phyloP scores from a whole-genome alignment of 192 early-diverging fungal species.

The Linnemannia schmuckeri region DNA sequence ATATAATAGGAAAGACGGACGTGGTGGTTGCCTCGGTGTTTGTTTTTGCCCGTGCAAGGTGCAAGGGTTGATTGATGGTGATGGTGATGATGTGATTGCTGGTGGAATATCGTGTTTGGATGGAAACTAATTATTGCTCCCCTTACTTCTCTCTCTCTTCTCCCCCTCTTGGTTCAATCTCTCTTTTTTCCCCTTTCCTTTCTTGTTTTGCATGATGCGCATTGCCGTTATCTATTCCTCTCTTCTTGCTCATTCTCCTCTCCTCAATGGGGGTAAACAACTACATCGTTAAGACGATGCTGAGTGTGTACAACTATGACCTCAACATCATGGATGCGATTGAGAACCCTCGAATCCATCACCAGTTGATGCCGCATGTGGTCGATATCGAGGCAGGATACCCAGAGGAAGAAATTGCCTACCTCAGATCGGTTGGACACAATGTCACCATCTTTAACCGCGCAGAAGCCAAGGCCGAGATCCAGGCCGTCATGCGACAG shows the following conservation, averaged over 20 bases:
- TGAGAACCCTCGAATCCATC: conserved; percentile 82
- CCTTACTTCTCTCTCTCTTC: neutral
- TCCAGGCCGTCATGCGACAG: conserved; percentile 68
- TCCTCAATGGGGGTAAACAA: neutral
- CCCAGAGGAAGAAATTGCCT: conserved; percentile 14
- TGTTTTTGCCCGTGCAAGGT: no score
- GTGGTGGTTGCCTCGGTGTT: no score
- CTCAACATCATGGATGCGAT: conserved; percentile 79
- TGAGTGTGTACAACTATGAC: conserved; percentile 82
- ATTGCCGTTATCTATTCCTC: neutral
- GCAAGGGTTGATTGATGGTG: no score
- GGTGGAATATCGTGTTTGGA: no score
- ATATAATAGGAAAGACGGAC: no score
- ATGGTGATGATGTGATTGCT: no score
- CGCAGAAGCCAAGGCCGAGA: conserved; percentile 54
- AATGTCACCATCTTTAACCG: conserved; percentile 49
- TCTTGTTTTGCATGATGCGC: neutral
- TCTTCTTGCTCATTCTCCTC: no score
- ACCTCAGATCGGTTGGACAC: conserved; percentile 28
- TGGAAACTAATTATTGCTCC: no score
- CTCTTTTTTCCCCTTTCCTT: neutral
- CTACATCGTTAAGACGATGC: conserved; percentile 66
- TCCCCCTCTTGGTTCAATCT: neutral
- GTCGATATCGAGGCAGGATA: conserved; percentile 45
- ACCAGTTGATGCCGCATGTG: conserved; percentile 89